Conservation (phyloP, 768 basidiomycete genomes). For the Boletus sp. region DNA sequence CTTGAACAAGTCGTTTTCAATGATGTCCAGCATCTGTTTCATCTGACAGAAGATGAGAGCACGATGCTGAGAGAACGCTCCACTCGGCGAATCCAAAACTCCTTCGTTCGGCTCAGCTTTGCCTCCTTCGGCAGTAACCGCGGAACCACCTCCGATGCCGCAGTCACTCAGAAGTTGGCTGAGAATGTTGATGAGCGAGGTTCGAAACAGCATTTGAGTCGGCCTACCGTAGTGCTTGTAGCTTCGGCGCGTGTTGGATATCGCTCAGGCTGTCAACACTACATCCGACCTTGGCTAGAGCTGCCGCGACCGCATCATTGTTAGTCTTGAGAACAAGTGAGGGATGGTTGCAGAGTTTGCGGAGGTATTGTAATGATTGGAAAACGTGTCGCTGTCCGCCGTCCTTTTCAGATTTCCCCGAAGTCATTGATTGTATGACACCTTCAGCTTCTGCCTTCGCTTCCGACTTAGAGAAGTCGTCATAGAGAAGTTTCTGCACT, state of each 20-base stretch:
- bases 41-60: slow-evolving; percentile 99
- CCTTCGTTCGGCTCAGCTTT: slow-evolving; percentile 70
- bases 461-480: slow-evolving; percentile 84
- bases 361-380: slow-evolving; percentile 93
- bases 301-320: slow-evolving; percentile 50
- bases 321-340: slow-evolving; percentile 82
- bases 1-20: slow-evolving; percentile 91
- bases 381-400: slow-evolving; percentile 83
- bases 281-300: slow-evolving; percentile 53
- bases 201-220: neutral
- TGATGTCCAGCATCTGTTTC: slow-evolving; percentile 98
- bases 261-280: slow-evolving; percentile 56
- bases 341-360: slow-evolving; percentile 98
- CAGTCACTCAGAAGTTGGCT: slow-evolving; percentile 95
- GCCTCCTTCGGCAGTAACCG: slow-evolving; percentile 45
- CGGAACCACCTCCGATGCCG: slow-evolving; percentile 69
- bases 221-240: slow-evolving; percentile 82
- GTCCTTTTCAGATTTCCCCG: slow-evolving; percentile 34
- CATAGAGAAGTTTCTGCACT: slow-evolving; percentile 90
- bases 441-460: slow-evolving; percentile 63
- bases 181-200: slow-evolving; percentile 5
- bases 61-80: slow-evolving; percentile 88
- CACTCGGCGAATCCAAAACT: slow-evolving; percentile 43
- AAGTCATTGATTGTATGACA: slow-evolving; percentile 48
- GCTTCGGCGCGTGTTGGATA: slow-evolving; percentile 89